These are phyloP conservation scores for Myxozyma udenii DNA, from an alignment of 805 yeast genomes.

Conservation along the genomic window DNA sequence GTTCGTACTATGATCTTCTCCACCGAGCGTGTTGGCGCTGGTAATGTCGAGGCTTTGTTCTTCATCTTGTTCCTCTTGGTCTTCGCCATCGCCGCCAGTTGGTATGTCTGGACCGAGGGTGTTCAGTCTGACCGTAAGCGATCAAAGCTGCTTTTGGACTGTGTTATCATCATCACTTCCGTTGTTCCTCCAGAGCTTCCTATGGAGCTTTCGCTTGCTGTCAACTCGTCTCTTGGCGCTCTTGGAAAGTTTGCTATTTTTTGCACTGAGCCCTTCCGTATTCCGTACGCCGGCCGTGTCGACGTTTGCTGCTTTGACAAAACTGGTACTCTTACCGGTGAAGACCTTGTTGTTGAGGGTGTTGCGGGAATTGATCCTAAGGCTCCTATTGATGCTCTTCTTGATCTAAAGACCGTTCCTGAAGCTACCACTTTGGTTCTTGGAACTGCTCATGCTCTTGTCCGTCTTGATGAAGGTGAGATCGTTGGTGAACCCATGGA, in stretches of 20 bases:
- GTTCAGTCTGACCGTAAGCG: constrained; percentile 92
- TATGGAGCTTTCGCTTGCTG: constrained; percentile 98
- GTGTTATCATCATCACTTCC: constrained; percentile 92
- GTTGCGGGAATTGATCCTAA: constrained; percentile 69
- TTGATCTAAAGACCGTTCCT: constrained; percentile 62
- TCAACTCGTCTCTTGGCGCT: constrained; percentile 84
- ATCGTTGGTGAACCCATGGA: constrained; percentile 99
- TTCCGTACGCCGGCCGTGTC: constrained; percentile 95
- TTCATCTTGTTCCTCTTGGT: constrained; percentile 84
- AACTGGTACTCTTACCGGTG: constrained; percentile 97
- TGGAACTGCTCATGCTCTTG: constrained; percentile 96
- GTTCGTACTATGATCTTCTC: constrained; percentile 98
- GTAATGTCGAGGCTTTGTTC: constrained; percentile 88
- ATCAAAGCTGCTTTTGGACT: constrained; percentile 88
- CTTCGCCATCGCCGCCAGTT: constrained; percentile 91
- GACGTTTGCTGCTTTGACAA: constrained; percentile 98
- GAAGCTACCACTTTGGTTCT: constrained; percentile 64
- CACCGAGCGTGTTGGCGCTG: constrained; percentile 93
- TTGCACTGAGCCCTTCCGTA: constrained; percentile 98
- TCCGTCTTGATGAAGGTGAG: constrained; percentile 91
- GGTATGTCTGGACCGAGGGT: constrained; percentile 99
- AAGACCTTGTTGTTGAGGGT: constrained; percentile 94
- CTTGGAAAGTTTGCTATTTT: constrained; percentile 82
- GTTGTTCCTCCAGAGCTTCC: constrained; percentile 99
- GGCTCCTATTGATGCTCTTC: constrained; percentile 51